Evolutionary conservation across 768 basidiomycete species (phyloP).

Genomic region (Podaxis sp.): DNA sequence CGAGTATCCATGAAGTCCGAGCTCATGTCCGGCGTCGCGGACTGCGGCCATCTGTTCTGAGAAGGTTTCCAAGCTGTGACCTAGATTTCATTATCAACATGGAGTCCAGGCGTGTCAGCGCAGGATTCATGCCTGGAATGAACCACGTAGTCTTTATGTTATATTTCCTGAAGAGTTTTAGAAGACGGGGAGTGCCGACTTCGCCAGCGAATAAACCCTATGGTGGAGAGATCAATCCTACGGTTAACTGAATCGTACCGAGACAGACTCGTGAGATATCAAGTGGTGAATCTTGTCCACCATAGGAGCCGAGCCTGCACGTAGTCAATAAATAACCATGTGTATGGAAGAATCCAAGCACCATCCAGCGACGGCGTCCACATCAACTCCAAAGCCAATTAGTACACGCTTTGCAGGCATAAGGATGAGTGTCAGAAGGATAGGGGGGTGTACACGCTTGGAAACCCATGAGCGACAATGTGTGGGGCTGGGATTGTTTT

Average conservation of each 20-base stretch:
- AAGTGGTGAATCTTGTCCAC: slow-evolving; percentile 67
- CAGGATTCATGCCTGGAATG: slow-evolving; percentile 51
- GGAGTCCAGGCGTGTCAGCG: neutral
- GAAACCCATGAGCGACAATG: neutral
- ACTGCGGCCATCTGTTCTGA: slow-evolving; percentile 67
- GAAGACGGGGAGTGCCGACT: slow-evolving; percentile 63
- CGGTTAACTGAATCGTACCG: neutral
- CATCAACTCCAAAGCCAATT: slow-evolving; percentile 67
- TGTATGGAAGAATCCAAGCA: slow-evolving; percentile 19
- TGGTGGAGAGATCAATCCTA: neutral
- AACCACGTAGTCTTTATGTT: slow-evolving; percentile 72
- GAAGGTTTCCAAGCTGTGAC: slow-evolving; percentile 75
- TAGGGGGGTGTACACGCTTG: neutral
- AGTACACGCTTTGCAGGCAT: slow-evolving; percentile 58
- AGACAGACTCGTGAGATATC: slow-evolving; percentile 62
- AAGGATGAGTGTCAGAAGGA: neutral
- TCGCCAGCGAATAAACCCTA: slow-evolving; percentile 75
- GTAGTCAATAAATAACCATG: neutral
- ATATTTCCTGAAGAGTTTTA: slow-evolving; percentile 73
- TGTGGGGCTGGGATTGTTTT: neutral
- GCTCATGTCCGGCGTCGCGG: slow-evolving; percentile 71
- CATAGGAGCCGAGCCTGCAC: slow-evolving; percentile 69
- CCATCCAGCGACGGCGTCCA: slow-evolving; percentile 80
- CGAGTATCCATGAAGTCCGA: slow-evolving; percentile 65
- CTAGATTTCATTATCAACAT: slow-evolving; percentile 25